Base-by-base conservation (phyloP, 306 rosid genomes). In the Gynostemma pentaphyllum region DNA sequence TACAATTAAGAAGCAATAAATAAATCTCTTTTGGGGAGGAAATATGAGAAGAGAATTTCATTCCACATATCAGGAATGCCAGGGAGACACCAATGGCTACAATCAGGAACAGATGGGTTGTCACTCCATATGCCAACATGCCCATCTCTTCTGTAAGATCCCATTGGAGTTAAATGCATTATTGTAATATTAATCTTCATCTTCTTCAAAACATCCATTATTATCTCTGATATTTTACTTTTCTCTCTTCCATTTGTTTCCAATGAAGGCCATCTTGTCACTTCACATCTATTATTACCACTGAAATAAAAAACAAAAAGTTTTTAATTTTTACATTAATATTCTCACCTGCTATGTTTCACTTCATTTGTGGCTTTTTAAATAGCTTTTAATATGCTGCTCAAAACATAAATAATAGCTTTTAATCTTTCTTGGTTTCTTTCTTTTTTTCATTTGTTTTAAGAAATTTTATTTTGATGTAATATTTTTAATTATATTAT, bases 41-140 rank as follows among this genome's bases (percentile, higher is more conserved):
- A 57, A 36, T 79, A 81, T 37, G 82, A 74, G 64, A 89, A 79
- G 61, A 86, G 28, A 72, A 89, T 80, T 73, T 89, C 87, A 42
- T 86, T 89, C 97, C 97, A 89, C 70, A 76, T 71, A 73, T 89
- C 97, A 49, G 97, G 97, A 8, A 86, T 79, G 39, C 97, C 95
- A 36, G 95, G 97, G 32, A 89, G 78, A 76, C 97, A 89, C 97
- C 97, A 89, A 61, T 89, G 97, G 67, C 95, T 84, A 71, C 97
- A 89, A 66, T 89, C 95, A 50, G 80, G 79, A 5, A 75, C 27
- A 11, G 69, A 68, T 42, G 81, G 85, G 46, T 79, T 78, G 66
- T 86, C 91, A 15, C 85, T 87, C 91, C 88, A 84, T 51, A 63
- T 80, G 40, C 91, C 95, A 41, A 89, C 95, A 16, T 89, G 97